These are phyloP conservation scores for Sugiyamaella grinbergsii DNA, from an alignment of 1,139 yeast genomes.

Conservation along the genomic window DNA sequence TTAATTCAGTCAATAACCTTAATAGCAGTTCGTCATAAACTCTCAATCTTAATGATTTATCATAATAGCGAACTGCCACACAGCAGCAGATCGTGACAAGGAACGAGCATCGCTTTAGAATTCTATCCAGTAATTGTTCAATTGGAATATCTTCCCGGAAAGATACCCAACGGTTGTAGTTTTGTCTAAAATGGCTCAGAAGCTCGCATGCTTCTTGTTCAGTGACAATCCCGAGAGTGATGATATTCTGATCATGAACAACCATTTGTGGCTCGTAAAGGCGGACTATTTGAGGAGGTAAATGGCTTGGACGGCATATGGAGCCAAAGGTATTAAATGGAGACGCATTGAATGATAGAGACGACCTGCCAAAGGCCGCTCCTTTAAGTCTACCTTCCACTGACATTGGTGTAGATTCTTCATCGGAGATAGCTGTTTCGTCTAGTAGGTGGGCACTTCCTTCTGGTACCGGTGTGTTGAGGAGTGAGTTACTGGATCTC, in stretches of 20 bases:
- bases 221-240: conserved; percentile 54
- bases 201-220: conserved; percentile 53
- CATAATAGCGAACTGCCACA: conserved; percentile 57
- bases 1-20: conserved; percentile 50
- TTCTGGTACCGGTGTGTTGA: conserved; percentile 5
- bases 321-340: conserved; percentile 54
- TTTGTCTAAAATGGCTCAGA: conserved; percentile 60
- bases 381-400: conserved; percentile 20
- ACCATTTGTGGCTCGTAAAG: conserved; percentile 45
- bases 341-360: conserved; percentile 50
- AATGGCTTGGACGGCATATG: conserved; percentile 39
- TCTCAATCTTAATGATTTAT: conserved; percentile 44
- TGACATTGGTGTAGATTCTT: conserved; percentile 1
- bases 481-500: background rate
- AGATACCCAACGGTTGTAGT: conserved; percentile 79
- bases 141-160: conserved; percentile 61
- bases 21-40: conserved; percentile 44
- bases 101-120: conserved; percentile 59
- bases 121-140: conserved; percentile 53
- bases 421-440: background rate
- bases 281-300: conserved; percentile 52
- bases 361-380: conserved; percentile 47
- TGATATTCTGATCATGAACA: conserved; percentile 47
- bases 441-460: background rate
- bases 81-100: conserved; percentile 67